phyloP scores from a whole-genome alignment of 2,329 filamentous ascomycete genomes.

The Talaromyces sp. region DNA sequence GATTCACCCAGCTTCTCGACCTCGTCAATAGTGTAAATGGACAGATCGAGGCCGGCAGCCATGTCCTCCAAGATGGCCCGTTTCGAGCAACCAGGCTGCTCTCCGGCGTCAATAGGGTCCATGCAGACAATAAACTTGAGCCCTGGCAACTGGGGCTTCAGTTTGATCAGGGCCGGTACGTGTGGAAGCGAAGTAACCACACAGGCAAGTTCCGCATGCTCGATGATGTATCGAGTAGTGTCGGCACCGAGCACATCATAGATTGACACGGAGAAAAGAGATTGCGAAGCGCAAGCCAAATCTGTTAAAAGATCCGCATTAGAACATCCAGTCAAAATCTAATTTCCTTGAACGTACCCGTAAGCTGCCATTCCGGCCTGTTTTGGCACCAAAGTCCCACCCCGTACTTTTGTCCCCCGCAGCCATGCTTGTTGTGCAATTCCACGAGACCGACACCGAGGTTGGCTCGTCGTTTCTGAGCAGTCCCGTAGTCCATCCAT shows the following conservation, averaged over 20 bases:
- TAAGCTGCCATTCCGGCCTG: conserved; percentile 82
- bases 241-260: conserved; percentile 95
- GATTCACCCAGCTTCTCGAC: conserved; percentile 76
- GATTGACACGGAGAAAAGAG: conserved; percentile 83
- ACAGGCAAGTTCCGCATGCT: conserved; percentile 71
- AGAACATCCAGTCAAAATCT: not conserved
- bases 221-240: conserved; percentile 91
- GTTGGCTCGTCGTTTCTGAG: conserved; percentile 73
- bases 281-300: conserved; percentile 79
- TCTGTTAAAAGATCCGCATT: conserved; percentile 46
- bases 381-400: conserved; percentile 85
- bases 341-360: conserved; percentile 44
- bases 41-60: conserved; percentile 66
- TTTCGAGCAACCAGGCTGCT: conserved; percentile 73
- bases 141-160: conserved; percentile 68
- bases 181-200: conserved; percentile 76
- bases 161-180: conserved; percentile 72
- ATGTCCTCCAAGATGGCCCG: conserved; percentile 68
- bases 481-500: conserved; percentile 77
- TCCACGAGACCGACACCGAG: conserved; percentile 81
- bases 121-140: conserved; percentile 86
- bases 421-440: conserved; percentile 67
- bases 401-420: conserved; percentile 63
- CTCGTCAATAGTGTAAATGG: conserved; percentile 71
- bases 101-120: conserved; percentile 75